Evolutionary conservation across 1,139 yeast genomes (phyloP).

Genomic region (Blastobotrys illinoisensis): DNA sequence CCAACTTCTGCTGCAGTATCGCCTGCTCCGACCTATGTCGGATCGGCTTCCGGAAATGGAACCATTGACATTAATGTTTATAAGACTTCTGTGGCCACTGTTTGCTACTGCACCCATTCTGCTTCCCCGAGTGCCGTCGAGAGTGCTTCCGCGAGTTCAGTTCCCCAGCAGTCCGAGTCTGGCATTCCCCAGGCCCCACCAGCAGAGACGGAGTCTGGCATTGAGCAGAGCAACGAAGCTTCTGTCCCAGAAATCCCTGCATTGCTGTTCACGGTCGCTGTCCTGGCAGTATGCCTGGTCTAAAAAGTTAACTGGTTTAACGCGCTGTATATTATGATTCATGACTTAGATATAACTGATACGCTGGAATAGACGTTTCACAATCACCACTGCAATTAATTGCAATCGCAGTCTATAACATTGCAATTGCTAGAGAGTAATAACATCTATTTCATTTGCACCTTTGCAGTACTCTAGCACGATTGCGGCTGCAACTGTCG

Average conservation of each 20-base stretch:
- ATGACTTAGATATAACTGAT: not conserved
- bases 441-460: too few species aligned
- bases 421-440: too few species aligned
- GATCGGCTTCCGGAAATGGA: not conserved
- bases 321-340: not conserved
- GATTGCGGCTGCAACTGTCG: too few species aligned
- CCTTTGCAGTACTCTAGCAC: too few species aligned
- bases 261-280: not conserved
- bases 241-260: not conserved
- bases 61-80: not conserved
- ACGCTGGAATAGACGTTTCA: too few species aligned
- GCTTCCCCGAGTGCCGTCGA: not conserved
- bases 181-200: not conserved
- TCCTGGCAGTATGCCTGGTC: not conserved
- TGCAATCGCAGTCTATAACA: too few species aligned
- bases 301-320: too few species aligned
- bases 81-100: not conserved
- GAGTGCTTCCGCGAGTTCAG: not conserved
- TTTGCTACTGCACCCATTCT: not conserved
- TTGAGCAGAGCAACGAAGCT: not conserved
- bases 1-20: too few species aligned
- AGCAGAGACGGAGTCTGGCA: not conserved
- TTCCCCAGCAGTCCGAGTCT: not conserved
- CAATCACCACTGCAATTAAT: too few species aligned
- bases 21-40: too few species aligned